A percentile compares a stretch with the other conserved stretches of the same genome.
phyloP scores from a whole-genome alignment of 23 red algal genomes.

The Gracilaria caudata region DNA sequence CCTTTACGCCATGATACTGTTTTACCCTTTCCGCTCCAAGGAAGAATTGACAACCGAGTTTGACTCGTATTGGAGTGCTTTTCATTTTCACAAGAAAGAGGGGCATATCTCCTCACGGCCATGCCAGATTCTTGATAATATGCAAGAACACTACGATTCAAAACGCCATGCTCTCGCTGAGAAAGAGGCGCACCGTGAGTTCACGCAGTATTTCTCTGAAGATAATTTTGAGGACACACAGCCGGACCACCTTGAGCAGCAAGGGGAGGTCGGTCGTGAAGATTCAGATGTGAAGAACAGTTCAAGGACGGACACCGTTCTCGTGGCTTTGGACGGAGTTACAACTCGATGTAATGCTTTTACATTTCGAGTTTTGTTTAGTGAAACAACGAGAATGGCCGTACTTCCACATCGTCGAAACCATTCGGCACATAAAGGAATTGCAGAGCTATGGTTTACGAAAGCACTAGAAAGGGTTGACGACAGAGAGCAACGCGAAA shows the following conservation, averaged over 20 bases:
- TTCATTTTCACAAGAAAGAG: background rate
- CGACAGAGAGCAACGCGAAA: too few relatives aligned
- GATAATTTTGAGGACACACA: too few relatives aligned
- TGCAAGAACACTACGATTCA: background rate
- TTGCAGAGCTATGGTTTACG: too few relatives aligned
- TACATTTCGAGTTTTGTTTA: background rate
- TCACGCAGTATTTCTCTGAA: background rate
- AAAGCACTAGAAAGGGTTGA: too few relatives aligned
- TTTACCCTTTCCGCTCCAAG: background rate
- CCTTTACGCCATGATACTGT: background rate
- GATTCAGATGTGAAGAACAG: too few relatives aligned
- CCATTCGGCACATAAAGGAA: too few relatives aligned
- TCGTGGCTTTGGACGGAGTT: too few relatives aligned
- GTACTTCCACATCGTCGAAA: background rate
- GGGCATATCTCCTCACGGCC: background rate
- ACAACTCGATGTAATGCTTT: background rate
- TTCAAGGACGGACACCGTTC: too few relatives aligned
- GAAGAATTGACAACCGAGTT: background rate
- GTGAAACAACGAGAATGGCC: background rate
- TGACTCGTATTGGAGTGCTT: background rate
- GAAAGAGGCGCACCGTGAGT: background rate
- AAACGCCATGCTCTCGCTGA: background rate
- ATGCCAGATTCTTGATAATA: background rate
- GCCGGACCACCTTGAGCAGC: too few relatives aligned
- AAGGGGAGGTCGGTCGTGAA: too few relatives aligned